A percentile compares a stretch with the other conserved stretches of the same genome.
phyloP scores from a whole-genome alignment of 805 yeast genomes.

The Saturnispora sanitii region DNA sequence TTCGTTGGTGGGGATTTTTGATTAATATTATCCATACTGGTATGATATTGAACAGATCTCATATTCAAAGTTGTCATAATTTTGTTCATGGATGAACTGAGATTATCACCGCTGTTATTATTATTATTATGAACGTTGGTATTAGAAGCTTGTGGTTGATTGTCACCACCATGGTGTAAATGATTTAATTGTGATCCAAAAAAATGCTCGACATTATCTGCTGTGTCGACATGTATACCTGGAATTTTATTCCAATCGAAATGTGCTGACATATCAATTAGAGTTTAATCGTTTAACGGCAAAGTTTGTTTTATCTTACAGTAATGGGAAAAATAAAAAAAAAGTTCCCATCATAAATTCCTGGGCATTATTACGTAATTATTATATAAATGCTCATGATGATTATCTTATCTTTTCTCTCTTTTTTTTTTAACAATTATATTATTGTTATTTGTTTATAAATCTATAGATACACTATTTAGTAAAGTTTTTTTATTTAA shows the following conservation, averaged over 20 bases:
- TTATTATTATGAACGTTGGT: no score
- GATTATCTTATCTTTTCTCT: no score
- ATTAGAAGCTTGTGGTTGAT: background rate
- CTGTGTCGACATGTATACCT: constrained; percentile 10
- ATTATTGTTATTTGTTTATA: no score
- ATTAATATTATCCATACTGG: constrained; percentile 7
- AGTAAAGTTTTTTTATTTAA: no score
- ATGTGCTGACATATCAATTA: constrained; percentile 11
- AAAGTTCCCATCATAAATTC: no score
- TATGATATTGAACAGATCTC: background rate
- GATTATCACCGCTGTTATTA: background rate
- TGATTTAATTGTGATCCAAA: background rate
- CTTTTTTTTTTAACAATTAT: no score
- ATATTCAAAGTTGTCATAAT: constrained; percentile 1
- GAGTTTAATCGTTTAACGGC: background rate
- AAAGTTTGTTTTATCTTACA: no score
- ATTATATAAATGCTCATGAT: no score
- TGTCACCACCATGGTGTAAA: background rate
- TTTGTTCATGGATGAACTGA: background rate
- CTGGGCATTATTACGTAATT: no score
- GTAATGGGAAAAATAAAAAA: no score
- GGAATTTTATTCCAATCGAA: constrained; percentile 20
- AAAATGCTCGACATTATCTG: background rate
- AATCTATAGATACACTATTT: no score
- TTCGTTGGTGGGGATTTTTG: background rate